Percentiles rank a stretch among this genome's conserved stretches.
Evolutionary conservation across 495 filamentous ascomycete genomes (phyloP).

Genomic region (Trypethelium eluteriae): DNA sequence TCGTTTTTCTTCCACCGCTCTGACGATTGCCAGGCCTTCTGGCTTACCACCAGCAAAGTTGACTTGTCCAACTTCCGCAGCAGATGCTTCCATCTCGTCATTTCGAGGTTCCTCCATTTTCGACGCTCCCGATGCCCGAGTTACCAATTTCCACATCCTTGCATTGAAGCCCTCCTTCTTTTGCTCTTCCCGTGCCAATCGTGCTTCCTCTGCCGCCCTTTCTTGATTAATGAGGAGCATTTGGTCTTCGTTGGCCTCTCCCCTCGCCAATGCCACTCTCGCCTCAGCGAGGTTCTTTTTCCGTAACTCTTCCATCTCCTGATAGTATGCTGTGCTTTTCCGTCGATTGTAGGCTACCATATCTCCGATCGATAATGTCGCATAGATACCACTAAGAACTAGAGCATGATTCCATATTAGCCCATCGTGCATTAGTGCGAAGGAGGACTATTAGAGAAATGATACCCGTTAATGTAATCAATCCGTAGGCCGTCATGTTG

Average conservation of each 20-base stretch:
- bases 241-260: slow-evolving; percentile 28
- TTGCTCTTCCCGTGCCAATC: slow-evolving; percentile 14
- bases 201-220: slow-evolving; percentile 28
- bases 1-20: slow-evolving; percentile 24
- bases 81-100: not conserved
- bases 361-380: slow-evolving; percentile 72
- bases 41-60: slow-evolving; percentile 19
- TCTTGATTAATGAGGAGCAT: slow-evolving; percentile 31
- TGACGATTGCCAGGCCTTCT: slow-evolving; percentile 19
- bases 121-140: slow-evolving; percentile 25
- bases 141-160: slow-evolving; percentile 22
- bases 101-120: slow-evolving; percentile 20
- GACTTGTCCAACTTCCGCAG: not conserved
- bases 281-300: slow-evolving; percentile 28
- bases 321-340: slow-evolving; percentile 38
- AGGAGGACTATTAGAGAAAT: not conserved
- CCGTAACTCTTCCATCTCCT: slow-evolving; percentile 28
- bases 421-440: not conserved
- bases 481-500: slow-evolving; percentile 59
- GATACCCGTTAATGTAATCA: slow-evolving; percentile 77
- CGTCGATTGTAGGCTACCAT: slow-evolving; percentile 81
- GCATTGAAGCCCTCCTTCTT: slow-evolving; percentile 26
- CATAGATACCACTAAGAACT: slow-evolving; percentile 68
- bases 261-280: slow-evolving; percentile 21
- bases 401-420: slow-evolving; percentile 15